Evolutionary conservation across 345 rosid species (phyloP).

Genomic region (Melaleuca quinquenervia): DNA sequence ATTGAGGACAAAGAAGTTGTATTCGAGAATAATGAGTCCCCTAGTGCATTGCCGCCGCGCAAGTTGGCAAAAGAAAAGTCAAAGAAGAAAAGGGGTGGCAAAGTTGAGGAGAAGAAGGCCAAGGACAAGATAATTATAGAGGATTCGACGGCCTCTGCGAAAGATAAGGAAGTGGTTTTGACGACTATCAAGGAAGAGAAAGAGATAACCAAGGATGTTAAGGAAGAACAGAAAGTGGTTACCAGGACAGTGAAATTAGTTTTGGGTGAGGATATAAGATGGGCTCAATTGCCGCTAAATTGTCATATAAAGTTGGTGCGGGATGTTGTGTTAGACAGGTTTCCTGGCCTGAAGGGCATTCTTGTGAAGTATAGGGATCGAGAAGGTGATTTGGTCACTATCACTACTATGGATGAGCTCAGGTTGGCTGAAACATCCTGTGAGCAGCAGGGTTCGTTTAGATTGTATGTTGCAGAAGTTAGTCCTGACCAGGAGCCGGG

Average conservation of each 20-base stretch:
- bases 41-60: slow-evolving; percentile 21
- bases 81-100: slow-evolving; percentile 45
- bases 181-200: slow-evolving; percentile 36
- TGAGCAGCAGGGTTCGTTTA: slow-evolving; percentile 49
- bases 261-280: slow-evolving; percentile 85
- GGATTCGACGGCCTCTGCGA: slow-evolving; percentile 7
- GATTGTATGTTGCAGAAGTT: slow-evolving; percentile 69
- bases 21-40: slow-evolving; percentile 25
- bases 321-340: slow-evolving; percentile 71
- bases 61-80: slow-evolving; percentile 60
- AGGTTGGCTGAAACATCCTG: slow-evolving; percentile 49
- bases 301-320: slow-evolving; percentile 58
- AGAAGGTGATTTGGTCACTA: slow-evolving; percentile 91
- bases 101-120: slow-evolving; percentile 9
- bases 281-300: slow-evolving; percentile 71
- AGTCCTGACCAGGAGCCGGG: slow-evolving; percentile 74
- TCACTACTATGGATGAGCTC: slow-evolving; percentile 78
- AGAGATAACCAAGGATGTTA: slow-evolving; percentile 22
- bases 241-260: slow-evolving; percentile 78
- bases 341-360: slow-evolving; percentile 62
- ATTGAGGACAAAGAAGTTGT: slow-evolving; percentile 56
- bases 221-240: slow-evolving; percentile 38
- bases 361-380: slow-evolving; percentile 78
- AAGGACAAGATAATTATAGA: slow-evolving; percentile 26
- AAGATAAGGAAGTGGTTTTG: slow-evolving; percentile 9